Evolutionary conservation across 371 early-diverging fungal genomes (phyloP), one percentile per base, ranked within the genome.

Genomic region (Blakeslea trispora): DNA sequence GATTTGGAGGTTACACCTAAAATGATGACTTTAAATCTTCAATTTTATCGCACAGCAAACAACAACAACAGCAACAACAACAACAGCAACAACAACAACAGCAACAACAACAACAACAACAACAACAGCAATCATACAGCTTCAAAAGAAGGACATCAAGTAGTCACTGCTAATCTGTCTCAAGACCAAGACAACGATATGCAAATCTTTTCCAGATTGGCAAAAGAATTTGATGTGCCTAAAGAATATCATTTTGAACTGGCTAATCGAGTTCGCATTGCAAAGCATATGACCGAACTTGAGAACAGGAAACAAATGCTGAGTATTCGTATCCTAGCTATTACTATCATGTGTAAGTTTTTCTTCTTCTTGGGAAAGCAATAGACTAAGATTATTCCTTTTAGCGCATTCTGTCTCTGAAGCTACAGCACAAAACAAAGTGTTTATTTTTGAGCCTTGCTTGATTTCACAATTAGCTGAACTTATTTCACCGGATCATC

Each of bases 361-460:
- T n/a, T 24, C 15, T 17, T n/a, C 14, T 13, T 17, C 18, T 41
- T 18, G 3, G 28, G 3, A 28, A 5, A n/a, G n/a, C n/a, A n/a
- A n/a, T n/a, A n/a, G n/a, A n/a, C n/a, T n/a, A n/a, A n/a, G n/a
- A n/a, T n/a, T n/a, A n/a, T n/a, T 51, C 45, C 18, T 37, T 15
- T 41, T 45, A 79, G 80, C 83, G 8, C 81, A 85, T 64, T 78
- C 84, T 40, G 73, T 82, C 17, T 77, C 86, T 2, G 92, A 92
- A 65, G 79, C 84, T 1, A 76, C 85, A 39, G 85, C 90, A 23
- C 83, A 88, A 47, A 86, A 83, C 57, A 83, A 81, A 52, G 75
- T 96, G 22, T 90, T 94, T 59, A 72, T 87, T 11, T 91, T 89
- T 65, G 96, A 96, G 54, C 95, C 95, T 11, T 86, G 88, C 65